Conservation (phyloP, 345 rosid species). For the Clarkia xantiana region DNA sequence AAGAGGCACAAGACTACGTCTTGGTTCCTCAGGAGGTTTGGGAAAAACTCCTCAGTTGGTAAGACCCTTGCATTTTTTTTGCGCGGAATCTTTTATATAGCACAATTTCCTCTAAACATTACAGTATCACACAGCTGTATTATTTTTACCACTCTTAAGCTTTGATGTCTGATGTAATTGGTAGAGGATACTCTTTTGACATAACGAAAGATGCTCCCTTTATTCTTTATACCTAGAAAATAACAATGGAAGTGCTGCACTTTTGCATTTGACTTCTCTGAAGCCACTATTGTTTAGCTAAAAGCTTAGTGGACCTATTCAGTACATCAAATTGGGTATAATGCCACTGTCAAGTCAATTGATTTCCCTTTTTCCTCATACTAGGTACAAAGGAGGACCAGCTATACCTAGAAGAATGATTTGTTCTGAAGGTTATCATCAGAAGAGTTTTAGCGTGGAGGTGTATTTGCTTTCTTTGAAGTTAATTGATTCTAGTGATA, state of each 20-base stretch:
- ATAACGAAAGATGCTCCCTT: too few species aligned
- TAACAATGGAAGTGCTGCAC: too few species aligned
- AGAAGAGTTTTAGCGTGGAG: constrained; percentile 49
- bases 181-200: too few species aligned
- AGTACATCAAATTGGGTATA: too few species aligned
- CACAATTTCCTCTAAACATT: too few species aligned
- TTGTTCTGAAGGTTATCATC: constrained; percentile 3
- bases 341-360: too few species aligned
- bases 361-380: neutral
- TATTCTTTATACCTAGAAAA: too few species aligned
- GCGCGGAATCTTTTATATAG: too few species aligned
- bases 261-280: too few species aligned
- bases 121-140: too few species aligned
- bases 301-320: too few species aligned
- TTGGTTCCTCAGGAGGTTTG: constrained; percentile 65
- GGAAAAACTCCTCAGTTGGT: constrained; percentile 76
- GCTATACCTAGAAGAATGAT: constrained; percentile 73
- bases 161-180: neutral
- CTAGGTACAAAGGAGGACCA: constrained; percentile 88
- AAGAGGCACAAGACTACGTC: constrained; percentile 54
- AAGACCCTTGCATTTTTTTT: neutral
- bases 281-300: too few species aligned
- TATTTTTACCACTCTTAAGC: neutral
- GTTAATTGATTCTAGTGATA: constrained; percentile 59
- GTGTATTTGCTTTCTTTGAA: constrained; percentile 65